phyloP scores from a whole-genome alignment of 2,329 filamentous ascomycete species.

The Proliferodiscus dingleyae region DNA sequence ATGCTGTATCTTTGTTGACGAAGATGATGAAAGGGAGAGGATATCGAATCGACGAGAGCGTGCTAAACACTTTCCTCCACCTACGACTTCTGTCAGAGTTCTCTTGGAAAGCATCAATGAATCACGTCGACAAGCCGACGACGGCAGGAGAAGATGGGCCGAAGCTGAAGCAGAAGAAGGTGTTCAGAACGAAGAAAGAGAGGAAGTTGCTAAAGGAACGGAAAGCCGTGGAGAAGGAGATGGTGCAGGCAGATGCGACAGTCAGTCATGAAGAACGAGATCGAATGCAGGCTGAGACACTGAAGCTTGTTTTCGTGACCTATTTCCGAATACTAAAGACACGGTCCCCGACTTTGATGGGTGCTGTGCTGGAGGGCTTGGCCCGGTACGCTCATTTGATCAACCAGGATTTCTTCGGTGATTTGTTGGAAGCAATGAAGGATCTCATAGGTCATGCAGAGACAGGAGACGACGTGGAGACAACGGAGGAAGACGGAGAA shows the following conservation, averaged over 20 bases:
- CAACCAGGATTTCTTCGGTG: conserved; percentile 98
- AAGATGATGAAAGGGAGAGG: conserved; percentile 94
- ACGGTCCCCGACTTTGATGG: conserved; percentile 79
- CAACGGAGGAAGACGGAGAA: conserved; percentile 43
- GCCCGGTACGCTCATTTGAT: conserved; percentile 94
- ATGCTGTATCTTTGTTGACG: conserved; percentile 76
- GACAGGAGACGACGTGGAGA: conserved; percentile 43
- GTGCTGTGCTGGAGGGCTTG: conserved; percentile 90
- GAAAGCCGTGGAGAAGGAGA: conserved; percentile 85
- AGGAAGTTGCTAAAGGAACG: conserved; percentile 81
- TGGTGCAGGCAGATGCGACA: conserved; percentile 84
- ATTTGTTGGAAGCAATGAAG: conserved; percentile 88
- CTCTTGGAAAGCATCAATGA: conserved; percentile 73
- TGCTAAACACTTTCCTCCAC: conserved; percentile 86
- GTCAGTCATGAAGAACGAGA: conserved; percentile 92
- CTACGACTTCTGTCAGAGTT: conserved; percentile 86
- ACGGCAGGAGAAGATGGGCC: conserved; percentile 44
- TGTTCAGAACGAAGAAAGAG: conserved; percentile 84
- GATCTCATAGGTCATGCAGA: conserved; percentile 80
- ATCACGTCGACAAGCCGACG: conserved; percentile 60
- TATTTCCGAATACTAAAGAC: conserved; percentile 94
- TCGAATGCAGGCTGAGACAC: conserved; percentile 87
- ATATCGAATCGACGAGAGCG: conserved; percentile 76
- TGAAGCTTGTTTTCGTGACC: conserved; percentile 90
- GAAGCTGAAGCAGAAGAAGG: conserved; percentile 68